A percentile compares a stretch with the other conserved stretches of the same genome.
phyloP scores from a whole-genome alignment of 371 early-diverging fungal species.

The Nematocida displodere region DNA sequence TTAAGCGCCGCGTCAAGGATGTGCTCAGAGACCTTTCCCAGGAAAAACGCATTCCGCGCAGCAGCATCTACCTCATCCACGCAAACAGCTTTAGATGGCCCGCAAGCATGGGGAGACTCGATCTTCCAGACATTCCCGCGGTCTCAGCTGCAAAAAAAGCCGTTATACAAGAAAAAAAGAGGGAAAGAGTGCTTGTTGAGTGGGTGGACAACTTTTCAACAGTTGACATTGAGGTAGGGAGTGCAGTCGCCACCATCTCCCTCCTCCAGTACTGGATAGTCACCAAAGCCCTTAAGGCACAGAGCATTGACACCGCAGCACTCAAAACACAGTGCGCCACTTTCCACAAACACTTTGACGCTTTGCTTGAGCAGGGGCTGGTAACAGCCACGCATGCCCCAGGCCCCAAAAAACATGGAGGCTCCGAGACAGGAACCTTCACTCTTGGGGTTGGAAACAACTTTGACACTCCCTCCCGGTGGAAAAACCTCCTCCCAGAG shows the following conservation, averaged over 20 bases:
- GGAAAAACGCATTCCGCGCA: neutral
- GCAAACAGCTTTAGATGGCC: constrained; percentile 53
- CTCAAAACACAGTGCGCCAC: neutral
- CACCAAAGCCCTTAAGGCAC: neutral
- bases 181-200: constrained; percentile 21
- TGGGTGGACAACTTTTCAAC: constrained; percentile 41
- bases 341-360: neutral
- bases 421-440: neutral
- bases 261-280: constrained; percentile 37
- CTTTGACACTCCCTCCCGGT: neutral
- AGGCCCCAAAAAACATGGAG: no score
- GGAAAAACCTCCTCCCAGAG: constrained; percentile 28
- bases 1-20: constrained; percentile 15
- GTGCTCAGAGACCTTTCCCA: constrained; percentile 17
- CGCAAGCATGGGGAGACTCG: neutral
- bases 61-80: constrained; percentile 19
- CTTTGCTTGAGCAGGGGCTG: neutral
- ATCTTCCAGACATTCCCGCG: constrained; percentile 21
- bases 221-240: constrained; percentile 27
- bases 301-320: neutral
- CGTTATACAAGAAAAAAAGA: neutral
- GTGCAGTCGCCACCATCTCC: neutral
- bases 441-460: neutral
- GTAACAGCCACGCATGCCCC: neutral
- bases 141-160: constrained; percentile 1